These are phyloP conservation scores for Monilinia polystroma DNA, from an alignment of 2,329 filamentous ascomycete genomes.

Conservation along the genomic window DNA sequence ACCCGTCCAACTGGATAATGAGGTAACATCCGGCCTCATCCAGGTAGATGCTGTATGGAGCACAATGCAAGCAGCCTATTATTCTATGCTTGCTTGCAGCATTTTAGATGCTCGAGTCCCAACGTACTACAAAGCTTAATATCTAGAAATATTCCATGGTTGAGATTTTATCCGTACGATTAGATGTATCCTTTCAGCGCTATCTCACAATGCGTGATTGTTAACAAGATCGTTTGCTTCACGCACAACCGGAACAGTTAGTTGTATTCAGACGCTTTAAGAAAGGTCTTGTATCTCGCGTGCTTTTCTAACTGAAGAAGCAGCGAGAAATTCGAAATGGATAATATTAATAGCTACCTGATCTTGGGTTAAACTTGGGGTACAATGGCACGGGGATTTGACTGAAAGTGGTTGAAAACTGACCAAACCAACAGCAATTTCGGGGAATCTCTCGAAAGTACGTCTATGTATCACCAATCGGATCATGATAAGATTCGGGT, in stretches of 20 bases:
- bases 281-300: neutral
- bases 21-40: slow-evolving; percentile 6
- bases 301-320: neutral
- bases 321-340: neutral
- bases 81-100: neutral
- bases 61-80: slow-evolving; percentile 9
- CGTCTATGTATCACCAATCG: slow-evolving; percentile 10
- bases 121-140: slow-evolving; percentile 1
- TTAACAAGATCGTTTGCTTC: neutral
- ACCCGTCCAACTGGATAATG: neutral
- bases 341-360: neutral
- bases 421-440: slow-evolving; percentile 13
- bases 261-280: neutral
- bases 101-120: slow-evolving; percentile 11
- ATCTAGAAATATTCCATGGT: neutral
- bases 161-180: neutral
- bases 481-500: slow-evolving; percentile 1
- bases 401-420: neutral
- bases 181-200: neutral
- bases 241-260: neutral
- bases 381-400: slow-evolving; percentile 8
- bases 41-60: neutral
- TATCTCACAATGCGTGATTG: neutral
- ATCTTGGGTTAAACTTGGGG: slow-evolving; percentile 4
- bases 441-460: neutral